Evolutionary conservation across 23 red algal species (phyloP), one percentile per base, ranked within the genome.

Genomic region (Agarophyton chilense): DNA sequence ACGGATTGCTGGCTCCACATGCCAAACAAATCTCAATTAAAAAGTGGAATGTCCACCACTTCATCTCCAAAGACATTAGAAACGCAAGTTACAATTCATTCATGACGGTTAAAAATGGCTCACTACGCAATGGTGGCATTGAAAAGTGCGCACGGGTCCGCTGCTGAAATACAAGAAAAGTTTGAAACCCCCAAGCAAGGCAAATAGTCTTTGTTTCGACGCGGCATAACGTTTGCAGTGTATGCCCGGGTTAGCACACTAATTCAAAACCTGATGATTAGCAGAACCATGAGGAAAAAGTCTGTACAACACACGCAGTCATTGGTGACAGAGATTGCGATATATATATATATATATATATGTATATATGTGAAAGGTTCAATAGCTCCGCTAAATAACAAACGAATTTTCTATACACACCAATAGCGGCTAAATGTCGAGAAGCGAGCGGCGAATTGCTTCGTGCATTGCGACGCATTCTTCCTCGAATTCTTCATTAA

Each of bases 1-100:
- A 83, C 79, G 79, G 79, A 83, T 63, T 14, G 79, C 79, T 83
- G 79, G 79, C 79, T 83, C 79, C 79, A 83, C 79, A 61, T 65
- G 79, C 79, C 79, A 49, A 17, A 83, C 79, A 83, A 24, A 19
- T 44, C 55, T 35, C 22, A 6, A 0, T 29, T 8, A 54, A 51
- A 50, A 14, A 10, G 6, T 47, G 12, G 13, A 40, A 31, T 18
- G 21, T 10, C 17, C 32, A 36, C 31, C n/a, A n/a, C n/a, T n/a
- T n/a, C n/a, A n/a, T n/a, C n/a, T n/a, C n/a, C n/a, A n/a, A n/a
- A n/a, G n/a, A n/a, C n/a, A n/a, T n/a, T n/a, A n/a, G n/a, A n/a
- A n/a, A n/a, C n/a, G n/a, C n/a, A n/a, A 35, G 60, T 6, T 6
- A 29, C 60, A 18, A 35, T 65, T 36, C 60, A 65, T 14, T 1